Conservation (phyloP, 305 asterid genomes). For the Fraxinus sp. region DNA sequence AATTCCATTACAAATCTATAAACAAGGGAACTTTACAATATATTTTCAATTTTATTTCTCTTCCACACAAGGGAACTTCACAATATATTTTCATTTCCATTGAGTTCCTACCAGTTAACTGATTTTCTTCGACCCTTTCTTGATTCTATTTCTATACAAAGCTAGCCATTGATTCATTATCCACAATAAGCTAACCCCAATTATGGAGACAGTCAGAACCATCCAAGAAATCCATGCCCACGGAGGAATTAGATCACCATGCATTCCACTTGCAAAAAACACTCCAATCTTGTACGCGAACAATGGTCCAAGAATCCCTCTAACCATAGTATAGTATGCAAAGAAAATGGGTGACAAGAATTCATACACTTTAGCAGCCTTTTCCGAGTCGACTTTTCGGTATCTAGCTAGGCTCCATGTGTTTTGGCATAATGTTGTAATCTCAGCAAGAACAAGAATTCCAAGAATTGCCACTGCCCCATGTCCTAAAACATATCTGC, state of each 20-base stretch:
- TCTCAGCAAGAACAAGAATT: slow-evolving; percentile 62
- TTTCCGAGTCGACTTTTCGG: slow-evolving; percentile 38
- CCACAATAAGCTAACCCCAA: slow-evolving; percentile 68
- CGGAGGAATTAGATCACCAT: slow-evolving; percentile 44
- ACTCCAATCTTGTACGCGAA: slow-evolving; percentile 43
- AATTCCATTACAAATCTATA: neutral
- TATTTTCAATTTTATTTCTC: neutral
- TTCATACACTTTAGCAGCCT: slow-evolving; percentile 47
- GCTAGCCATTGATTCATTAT: slow-evolving; percentile 60
- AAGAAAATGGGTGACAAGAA: slow-evolving; percentile 58
- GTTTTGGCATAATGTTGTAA: slow-evolving; percentile 66
- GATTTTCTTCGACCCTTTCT: slow-evolving; percentile 38
- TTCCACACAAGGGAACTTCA: neutral
- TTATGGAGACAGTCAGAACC: slow-evolving; percentile 50
- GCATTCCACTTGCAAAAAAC: slow-evolving; percentile 30
- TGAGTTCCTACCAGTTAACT: slow-evolving; percentile 12
- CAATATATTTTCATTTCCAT: neutral
- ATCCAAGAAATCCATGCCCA: slow-evolving; percentile 83
- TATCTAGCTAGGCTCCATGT: slow-evolving; percentile 64
- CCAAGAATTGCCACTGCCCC: slow-evolving; percentile 62
- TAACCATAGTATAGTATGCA: slow-evolving; percentile 49
- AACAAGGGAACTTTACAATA: neutral
- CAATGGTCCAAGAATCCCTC: slow-evolving; percentile 69
- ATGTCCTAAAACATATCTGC: slow-evolving; percentile 50
- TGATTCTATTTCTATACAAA: slow-evolving; percentile 36